Base-by-base conservation (phyloP, 805 yeast species). In the Komagataella mondaviorum region DNA sequence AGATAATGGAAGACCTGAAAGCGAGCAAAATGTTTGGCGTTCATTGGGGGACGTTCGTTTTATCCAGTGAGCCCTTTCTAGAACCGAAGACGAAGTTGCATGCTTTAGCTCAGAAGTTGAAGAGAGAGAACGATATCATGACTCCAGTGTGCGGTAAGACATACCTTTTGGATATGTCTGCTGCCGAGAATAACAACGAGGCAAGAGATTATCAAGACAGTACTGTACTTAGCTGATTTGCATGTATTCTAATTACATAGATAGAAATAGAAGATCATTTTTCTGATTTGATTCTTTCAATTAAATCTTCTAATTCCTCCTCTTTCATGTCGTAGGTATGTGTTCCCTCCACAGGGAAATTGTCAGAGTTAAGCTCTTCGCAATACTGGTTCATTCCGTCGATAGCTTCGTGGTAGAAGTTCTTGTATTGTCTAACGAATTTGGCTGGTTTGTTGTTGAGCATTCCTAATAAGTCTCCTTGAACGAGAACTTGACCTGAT, bases 31-130 rank as follows among this genome's bases (percentile, higher is more conserved):
- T 87, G 66, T 77, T 85, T 50, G 98, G 98, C 1, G 88, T 91
- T 36, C 98, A 91, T 65, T 91, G 96, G 95, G 98, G 98, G 0
- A 91, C 98, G 0, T 91, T 89, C 66, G 81, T 88, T 23, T 68
- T 91, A 57, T 85, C 96, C 63, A 85, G 89, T 48, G 98, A 91
- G 64, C 85, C 87, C 52, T 88, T 84, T 56, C 63, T 87, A 44
- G 98, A 90, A 63, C 97, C 97, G 1, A 84, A 85, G 54, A 67
- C 72, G 51, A 66, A 72, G 59, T 65, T 90, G 45, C 75, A 73
- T 48, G 64, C 69, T 48, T 63, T 79, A 49, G 83, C 90, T 0
- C 62, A 58, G 51, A 63, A 57, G n/a, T 57, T 57, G 16, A 68
- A 64, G 44, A 69, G 65, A 51, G 57, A 57, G 0, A 60, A 70